Conservation (phyloP, 1,284 basidiomycete genomes). For the Cutaneotrichosporon cutaneum region DNA sequence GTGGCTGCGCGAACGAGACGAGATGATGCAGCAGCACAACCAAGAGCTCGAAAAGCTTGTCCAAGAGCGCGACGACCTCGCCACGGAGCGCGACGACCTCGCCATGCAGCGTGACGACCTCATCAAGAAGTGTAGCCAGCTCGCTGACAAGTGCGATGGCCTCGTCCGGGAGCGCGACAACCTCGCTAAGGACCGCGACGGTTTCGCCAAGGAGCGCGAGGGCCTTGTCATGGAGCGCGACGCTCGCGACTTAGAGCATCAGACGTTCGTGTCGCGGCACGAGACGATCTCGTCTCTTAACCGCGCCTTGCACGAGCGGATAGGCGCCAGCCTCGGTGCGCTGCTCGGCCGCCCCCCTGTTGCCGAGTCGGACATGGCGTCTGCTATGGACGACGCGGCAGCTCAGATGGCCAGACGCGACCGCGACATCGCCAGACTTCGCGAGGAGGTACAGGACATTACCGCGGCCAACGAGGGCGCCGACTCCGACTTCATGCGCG, state of each 20-base stretch:
- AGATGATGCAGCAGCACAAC: slow-evolving; percentile 8
- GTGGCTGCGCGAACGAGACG: slow-evolving; percentile 30
- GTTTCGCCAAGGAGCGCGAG: slow-evolving; percentile 3
- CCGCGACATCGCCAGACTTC: slow-evolving; percentile 11
- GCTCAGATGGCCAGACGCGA: slow-evolving; percentile 7
- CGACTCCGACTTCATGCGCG: slow-evolving; percentile 60
- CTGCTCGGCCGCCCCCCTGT: slow-evolving; percentile 12
- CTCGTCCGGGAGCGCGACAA: slow-evolving; percentile 14
- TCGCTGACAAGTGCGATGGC: not conserved
- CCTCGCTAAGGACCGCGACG: not conserved
- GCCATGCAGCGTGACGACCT: slow-evolving; percentile 1
- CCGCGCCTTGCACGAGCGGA: slow-evolving; percentile 4
- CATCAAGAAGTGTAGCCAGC: not conserved
- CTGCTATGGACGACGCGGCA: slow-evolving; percentile 9
- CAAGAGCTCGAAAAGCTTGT: slow-evolving; percentile 4
- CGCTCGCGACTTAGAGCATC: slow-evolving; percentile 4
- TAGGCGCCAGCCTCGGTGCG: slow-evolving; percentile 4
- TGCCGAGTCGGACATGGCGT: not conserved
- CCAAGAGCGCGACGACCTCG: slow-evolving; percentile 2
- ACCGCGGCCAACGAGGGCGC: slow-evolving; percentile 57
- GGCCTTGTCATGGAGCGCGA: slow-evolving; percentile 12
- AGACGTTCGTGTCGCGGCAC: not conserved
- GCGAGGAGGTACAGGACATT: slow-evolving; percentile 33
- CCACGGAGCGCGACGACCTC: not conserved
- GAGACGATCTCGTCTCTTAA: not conserved